Evolutionary conservation across 306 rosid genomes (phyloP).

Genomic region (Casuarina cunninghamiana): DNA sequence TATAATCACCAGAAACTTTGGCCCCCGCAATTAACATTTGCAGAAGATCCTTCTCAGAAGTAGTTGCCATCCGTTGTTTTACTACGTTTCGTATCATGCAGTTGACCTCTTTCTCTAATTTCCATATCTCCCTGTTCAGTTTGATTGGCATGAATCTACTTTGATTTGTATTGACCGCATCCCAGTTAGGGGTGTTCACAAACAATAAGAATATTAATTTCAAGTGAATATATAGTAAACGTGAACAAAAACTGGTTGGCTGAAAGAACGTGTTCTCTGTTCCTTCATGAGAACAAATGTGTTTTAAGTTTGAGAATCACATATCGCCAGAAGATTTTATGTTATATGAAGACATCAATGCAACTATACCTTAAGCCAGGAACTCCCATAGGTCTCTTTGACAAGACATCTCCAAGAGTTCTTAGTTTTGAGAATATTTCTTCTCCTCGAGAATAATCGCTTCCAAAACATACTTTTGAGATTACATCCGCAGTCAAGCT

Average conservation of each 20-base stretch:
- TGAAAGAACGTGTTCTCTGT: too few species aligned
- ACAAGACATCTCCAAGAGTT: slow-evolving; percentile 56
- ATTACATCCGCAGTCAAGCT: slow-evolving; percentile 63
- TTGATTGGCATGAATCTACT: slow-evolving; percentile 55
- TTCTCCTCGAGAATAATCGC: slow-evolving; percentile 58
- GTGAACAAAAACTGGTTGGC: too few species aligned
- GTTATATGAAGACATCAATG: not conserved
- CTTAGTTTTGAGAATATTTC: slow-evolving; percentile 61
- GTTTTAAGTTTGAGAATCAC: too few species aligned
- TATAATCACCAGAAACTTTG: slow-evolving; percentile 20
- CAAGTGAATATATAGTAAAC: too few species aligned
- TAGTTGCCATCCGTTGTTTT: slow-evolving; percentile 35
- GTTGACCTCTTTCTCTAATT: slow-evolving; percentile 57
- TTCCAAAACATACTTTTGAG: slow-evolving; percentile 68
- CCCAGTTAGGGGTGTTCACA: too few species aligned
- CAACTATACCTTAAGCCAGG: slow-evolving; percentile 53
- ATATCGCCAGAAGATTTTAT: too few species aligned
- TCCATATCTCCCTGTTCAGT: slow-evolving; percentile 56
- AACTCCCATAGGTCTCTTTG: slow-evolving; percentile 37
- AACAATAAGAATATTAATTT: too few species aligned
- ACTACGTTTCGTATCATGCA: slow-evolving; percentile 43
- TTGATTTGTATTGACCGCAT: too few species aligned
- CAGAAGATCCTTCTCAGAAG: slow-evolving; percentile 54
- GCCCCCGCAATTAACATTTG: slow-evolving; percentile 68
- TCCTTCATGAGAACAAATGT: too few species aligned